phyloP scores from a whole-genome alignment of 2,329 filamentous ascomycete genomes.

The Cladosporium colombiae region DNA sequence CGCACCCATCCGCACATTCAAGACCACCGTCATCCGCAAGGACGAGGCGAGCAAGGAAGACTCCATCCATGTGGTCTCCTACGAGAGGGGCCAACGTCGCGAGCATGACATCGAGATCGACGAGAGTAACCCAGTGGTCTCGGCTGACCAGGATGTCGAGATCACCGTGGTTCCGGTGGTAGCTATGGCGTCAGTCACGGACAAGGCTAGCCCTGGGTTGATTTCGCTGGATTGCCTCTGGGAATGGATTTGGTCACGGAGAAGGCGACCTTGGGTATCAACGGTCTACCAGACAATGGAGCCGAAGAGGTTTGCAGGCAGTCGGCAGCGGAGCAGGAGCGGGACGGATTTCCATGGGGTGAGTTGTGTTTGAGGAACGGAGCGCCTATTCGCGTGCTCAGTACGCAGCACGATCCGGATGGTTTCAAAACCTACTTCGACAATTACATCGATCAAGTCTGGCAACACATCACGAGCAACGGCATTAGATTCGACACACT shows the following conservation, averaged over 20 bases:
- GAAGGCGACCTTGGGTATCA: slow-evolving; percentile 49
- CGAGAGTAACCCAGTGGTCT: slow-evolving; percentile 34
- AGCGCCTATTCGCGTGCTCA: slow-evolving; percentile 41
- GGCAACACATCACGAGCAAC: slow-evolving; percentile 38
- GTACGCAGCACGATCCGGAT: slow-evolving; percentile 40
- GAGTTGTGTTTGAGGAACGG: slow-evolving; percentile 52
- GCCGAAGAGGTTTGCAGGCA: slow-evolving; percentile 49
- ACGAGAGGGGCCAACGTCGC: slow-evolving; percentile 34
- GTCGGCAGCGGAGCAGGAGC: slow-evolving; percentile 53
- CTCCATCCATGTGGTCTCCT: slow-evolving; percentile 35
- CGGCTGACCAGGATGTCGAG: slow-evolving; percentile 37
- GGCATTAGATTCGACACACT: background rate
- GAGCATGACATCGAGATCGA: slow-evolving; percentile 33
- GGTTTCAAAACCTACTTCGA: slow-evolving; percentile 53
- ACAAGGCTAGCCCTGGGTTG: slow-evolving; percentile 21
- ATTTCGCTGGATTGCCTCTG: too few species aligned
- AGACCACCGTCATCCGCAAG: slow-evolving; percentile 24
- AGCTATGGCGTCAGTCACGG: slow-evolving; percentile 44
- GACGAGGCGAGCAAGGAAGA: slow-evolving; percentile 28
- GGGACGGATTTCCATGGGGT: slow-evolving; percentile 61
- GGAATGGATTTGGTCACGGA: slow-evolving; percentile 31
- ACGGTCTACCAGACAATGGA: slow-evolving; percentile 56
- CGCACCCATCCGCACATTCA: slow-evolving; percentile 25
- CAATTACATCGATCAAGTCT: slow-evolving; percentile 55
- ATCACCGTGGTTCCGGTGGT: slow-evolving; percentile 8